Evolutionary conservation across 225 moss, liverwort and hornwort genomes (phyloP).

Genomic region (Lunularia cruciata): DNA sequence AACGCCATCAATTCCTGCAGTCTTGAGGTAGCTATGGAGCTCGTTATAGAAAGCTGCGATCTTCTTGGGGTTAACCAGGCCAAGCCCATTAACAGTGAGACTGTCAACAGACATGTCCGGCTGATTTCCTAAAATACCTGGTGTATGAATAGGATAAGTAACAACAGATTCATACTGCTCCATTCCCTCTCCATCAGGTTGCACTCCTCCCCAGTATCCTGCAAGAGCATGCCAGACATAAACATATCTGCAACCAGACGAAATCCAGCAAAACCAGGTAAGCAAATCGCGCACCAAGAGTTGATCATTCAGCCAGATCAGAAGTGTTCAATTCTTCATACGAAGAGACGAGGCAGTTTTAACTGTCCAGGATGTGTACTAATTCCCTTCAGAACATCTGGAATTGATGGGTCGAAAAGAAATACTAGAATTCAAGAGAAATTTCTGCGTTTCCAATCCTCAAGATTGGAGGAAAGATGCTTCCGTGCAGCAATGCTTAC

Average conservation of each 20-base stretch:
- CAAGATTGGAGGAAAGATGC: too few species aligned
- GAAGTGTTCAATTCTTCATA: too few species aligned
- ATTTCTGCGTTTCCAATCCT: too few species aligned
- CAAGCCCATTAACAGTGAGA: conserved; percentile 82
- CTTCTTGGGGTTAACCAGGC: conserved; percentile 70
- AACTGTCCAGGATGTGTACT: too few species aligned
- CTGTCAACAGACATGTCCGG: conserved; percentile 91
- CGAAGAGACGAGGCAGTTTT: too few species aligned
- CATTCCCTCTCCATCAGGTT: conserved; percentile 67
- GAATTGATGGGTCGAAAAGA: too few species aligned
- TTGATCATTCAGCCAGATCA: too few species aligned
- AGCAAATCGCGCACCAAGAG: too few species aligned
- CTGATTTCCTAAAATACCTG: conserved; percentile 77
- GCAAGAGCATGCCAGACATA: conserved; percentile 98
- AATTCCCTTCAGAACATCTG: too few species aligned
- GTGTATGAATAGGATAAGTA: conserved; percentile 80
- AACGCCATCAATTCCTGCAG: conserved; percentile 85
- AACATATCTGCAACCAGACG: conserved; percentile 61
- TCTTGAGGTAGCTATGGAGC: conserved; percentile 76
- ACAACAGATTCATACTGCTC: conserved; percentile 61
- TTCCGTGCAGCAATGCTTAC: conserved; percentile 43
- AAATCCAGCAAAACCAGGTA: not conserved
- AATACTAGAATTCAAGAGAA: too few species aligned
- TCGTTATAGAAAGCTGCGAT: conserved; percentile 61
- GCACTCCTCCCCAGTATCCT: conserved; percentile 98